Percentiles rank a stretch among this genome's conserved stretches.
Evolutionary conservation across 1,139 yeast genomes (phyloP).

Genomic region (Yamadazyma siamensis): DNA sequence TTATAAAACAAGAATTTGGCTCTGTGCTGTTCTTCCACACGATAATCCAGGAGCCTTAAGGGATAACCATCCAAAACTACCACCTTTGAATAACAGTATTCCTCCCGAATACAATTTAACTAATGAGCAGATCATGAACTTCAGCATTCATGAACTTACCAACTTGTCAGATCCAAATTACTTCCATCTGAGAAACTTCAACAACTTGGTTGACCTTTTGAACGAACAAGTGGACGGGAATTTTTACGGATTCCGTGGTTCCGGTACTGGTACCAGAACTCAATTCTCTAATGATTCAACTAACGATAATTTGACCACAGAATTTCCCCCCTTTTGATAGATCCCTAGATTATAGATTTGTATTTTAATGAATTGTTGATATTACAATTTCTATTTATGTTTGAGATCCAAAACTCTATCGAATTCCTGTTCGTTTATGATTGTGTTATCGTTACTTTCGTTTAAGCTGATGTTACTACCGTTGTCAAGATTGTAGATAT

Average conservation of each 20-base stretch:
- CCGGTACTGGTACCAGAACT: slow-evolving; percentile 9
- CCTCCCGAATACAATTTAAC: slow-evolving; percentile 42
- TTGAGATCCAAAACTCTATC: slow-evolving; percentile 8
- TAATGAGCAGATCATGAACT: slow-evolving; percentile 41
- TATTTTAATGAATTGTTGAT: not conserved
- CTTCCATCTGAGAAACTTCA: slow-evolving; percentile 41
- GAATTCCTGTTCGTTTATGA: slow-evolving; percentile 10
- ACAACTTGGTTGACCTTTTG: slow-evolving; percentile 33
- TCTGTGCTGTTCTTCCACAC: slow-evolving; percentile 71
- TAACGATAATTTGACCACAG: slow-evolving; percentile 2
- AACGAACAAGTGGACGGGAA: slow-evolving; percentile 34
- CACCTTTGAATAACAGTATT: slow-evolving; percentile 17
- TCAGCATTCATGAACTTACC: slow-evolving; percentile 37
- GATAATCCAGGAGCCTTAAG: slow-evolving; percentile 31
- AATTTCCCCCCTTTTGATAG: slow-evolving; percentile 5
- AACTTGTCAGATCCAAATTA: slow-evolving; percentile 35
- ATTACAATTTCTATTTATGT: slow-evolving; percentile 1
- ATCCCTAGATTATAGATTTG: slow-evolving; percentile 7
- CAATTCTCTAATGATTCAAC: slow-evolving; percentile 1
- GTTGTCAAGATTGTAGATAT: slow-evolving; percentile 26
- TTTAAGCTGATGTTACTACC: slow-evolving; percentile 18
- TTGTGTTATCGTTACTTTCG: slow-evolving; percentile 7
- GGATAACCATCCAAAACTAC: slow-evolving; percentile 5
- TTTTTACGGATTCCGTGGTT: slow-evolving; percentile 40
- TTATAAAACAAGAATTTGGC: slow-evolving; percentile 96